Evolutionary conservation across 2,329 filamentous ascomycete species (phyloP), one percentile per base, ranked within the genome.

Genomic region (Xylaria hypoxylon): DNA sequence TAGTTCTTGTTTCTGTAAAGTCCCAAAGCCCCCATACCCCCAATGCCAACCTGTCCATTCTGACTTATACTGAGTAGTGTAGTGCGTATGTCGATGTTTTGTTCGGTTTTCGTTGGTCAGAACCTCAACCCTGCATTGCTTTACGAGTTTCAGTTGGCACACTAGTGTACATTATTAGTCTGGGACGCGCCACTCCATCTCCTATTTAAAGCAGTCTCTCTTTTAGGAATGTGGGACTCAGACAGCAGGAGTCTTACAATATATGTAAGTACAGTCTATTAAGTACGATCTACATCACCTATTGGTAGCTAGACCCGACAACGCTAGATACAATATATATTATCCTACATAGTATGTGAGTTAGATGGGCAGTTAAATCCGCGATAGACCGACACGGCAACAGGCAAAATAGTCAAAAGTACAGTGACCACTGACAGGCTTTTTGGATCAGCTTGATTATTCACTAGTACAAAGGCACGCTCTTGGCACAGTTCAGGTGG

Each of bases 131-230:
- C 67, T 70, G 68, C 68, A 67, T 69, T 61, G 47, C 50, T 61
- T 55, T 45, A 60, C 55, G 44, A 62, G 68, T 70, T 70, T 69
- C 68, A 70, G 68, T 64, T 68, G 38, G 28, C 40, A 33, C 48
- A 45, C 55, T 53, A 38, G 35, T 38, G 35, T 13, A 47, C 59
- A 35, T 56, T 63, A 68, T 57, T 40, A 66, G 64, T 55, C 35
- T 38, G 62, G 57, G 58, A 38, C 33, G 53, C 53, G 31, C 62
- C 31, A 53, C 61, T 59, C 47, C 28, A 63, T 38, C 58, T 67
- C 62, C 62, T 70, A 68, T 68, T 66, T 68, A 59, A 68, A 67
- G 68, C 58, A 45, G 35, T 51, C 24, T 47, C 44, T 22, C 44
- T 47, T 8, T 64, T 50, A 26, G 66, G 68, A 67, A 66, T 66